phyloP scores from a whole-genome alignment of 306 rosid genomes.

The Macrotyloma uniflorum region DNA sequence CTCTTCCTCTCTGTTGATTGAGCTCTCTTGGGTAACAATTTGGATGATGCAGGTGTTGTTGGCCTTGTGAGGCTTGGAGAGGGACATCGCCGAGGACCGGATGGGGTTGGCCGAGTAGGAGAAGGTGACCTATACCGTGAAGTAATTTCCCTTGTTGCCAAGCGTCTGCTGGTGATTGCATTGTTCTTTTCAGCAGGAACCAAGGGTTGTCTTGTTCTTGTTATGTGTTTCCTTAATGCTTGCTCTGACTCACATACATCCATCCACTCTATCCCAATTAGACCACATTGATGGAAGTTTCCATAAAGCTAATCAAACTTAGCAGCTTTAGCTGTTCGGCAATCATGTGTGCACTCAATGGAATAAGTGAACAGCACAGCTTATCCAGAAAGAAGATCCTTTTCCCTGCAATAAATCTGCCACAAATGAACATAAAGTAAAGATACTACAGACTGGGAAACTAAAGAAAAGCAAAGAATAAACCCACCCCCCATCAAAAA shows the following conservation, averaged over 20 bases:
- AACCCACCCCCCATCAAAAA: slow-evolving; percentile 49
- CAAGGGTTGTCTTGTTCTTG: slow-evolving; percentile 60
- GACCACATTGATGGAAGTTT: slow-evolving; percentile 72
- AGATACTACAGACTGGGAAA: slow-evolving; percentile 55
- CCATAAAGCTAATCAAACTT: slow-evolving; percentile 54
- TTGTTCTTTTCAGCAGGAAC: slow-evolving; percentile 75
- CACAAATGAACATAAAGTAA: slow-evolving; percentile 58
- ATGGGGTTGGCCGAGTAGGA: slow-evolving; percentile 58
- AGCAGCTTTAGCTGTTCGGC: slow-evolving; percentile 39
- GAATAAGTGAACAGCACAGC: slow-evolving; percentile 47
- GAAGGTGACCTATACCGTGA: slow-evolving; percentile 81
- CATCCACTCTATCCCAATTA: slow-evolving; percentile 82
- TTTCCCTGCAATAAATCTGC: slow-evolving; percentile 75
- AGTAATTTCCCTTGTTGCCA: slow-evolving; percentile 66
- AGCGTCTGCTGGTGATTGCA: slow-evolving; percentile 59
- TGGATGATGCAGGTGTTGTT: slow-evolving; percentile 56
- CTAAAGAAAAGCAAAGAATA: slow-evolving; percentile 55
- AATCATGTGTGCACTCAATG: slow-evolving; percentile 48
- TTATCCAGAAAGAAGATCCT: slow-evolving; percentile 67
- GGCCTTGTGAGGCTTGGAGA: slow-evolving; percentile 75
- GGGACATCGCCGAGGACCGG: slow-evolving; percentile 60
- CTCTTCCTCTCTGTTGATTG: slow-evolving; percentile 82
- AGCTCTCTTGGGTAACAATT: slow-evolving; percentile 68
- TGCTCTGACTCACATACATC: slow-evolving; percentile 74
- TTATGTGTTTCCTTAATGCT: slow-evolving; percentile 63